Base-by-base conservation (phyloP, 495 filamentous ascomycete genomes). In the Mycothermus thermophilus region DNA sequence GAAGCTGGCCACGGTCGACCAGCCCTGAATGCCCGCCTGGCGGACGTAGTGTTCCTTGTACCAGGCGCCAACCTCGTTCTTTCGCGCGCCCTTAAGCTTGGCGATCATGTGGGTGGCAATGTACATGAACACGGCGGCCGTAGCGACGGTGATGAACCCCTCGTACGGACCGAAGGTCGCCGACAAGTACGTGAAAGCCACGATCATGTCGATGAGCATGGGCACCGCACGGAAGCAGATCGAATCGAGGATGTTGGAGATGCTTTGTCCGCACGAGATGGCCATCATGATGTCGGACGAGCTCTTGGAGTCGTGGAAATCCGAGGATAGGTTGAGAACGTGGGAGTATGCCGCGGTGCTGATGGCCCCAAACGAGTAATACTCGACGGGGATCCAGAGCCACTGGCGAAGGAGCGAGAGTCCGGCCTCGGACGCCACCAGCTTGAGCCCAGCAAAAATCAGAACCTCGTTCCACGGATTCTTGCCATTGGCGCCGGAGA, bases 261-360 rank as follows among this genome's bases (percentile, higher is more conserved):
- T 60, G 24, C 71, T 70, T 18, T 64, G 54, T 5, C 78, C 83
- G 42, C 78, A 75, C 19, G 63, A 62, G 19, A 87, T 71, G 3
- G 80, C 71, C 43, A 73, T 65, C 41, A 71, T 72, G 22, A 87
- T 63, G 44, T 85, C 78, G 5, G 74, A 80, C 3, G 74, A 77
- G 35, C 71, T 71, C 58, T 84, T 85, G 33, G 68, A 67, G 39
- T 76, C 77, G 48, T 90, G 81, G 40, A 85, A 87, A 45, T 88
- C 81, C 40, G 75, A 77, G 0, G 79, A 84, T 16, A 90, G 65
- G 33, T 65, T 69, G 71, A 88, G 81, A 16, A 87, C 64, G 41
- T 87, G 80, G 27, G 74, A 70, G 48, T 82, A 86, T 3, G 80
- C 72, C 0, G 74, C 72, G 0, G 63, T 71, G 41, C 69, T 74